Percentiles rank a stretch among this genome's conserved stretches.
phyloP scores from a whole-genome alignment of 257 asterid genomes.

The Hygrophila difformis region DNA sequence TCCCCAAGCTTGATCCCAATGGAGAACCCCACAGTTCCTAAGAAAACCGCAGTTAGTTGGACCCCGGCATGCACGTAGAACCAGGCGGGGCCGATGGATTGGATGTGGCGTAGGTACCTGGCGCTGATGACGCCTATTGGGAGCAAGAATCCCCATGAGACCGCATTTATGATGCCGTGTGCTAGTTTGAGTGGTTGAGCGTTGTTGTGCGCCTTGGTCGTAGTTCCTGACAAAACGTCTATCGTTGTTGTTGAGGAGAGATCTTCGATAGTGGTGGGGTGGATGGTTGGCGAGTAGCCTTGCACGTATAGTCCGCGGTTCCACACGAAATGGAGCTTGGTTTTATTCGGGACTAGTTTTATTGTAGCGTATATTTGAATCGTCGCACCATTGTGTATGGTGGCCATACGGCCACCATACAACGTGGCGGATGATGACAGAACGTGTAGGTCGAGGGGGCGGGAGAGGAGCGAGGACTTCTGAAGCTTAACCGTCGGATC shows the following conservation, averaged over 20 bases:
- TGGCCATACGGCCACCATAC: slow-evolving; percentile 86
- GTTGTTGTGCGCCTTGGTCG: slow-evolving; percentile 26
- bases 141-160: slow-evolving; percentile 77
- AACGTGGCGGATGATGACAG: slow-evolving; percentile 61
- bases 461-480: slow-evolving; percentile 61
- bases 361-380: slow-evolving; percentile 58
- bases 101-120: slow-evolving; percentile 55
- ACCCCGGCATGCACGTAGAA: slow-evolving; percentile 77
- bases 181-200: slow-evolving; percentile 32
- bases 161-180: slow-evolving; percentile 57
- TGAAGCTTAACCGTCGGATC: slow-evolving; percentile 75
- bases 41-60: slow-evolving; percentile 44
- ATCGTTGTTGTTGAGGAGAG: slow-evolving; percentile 62
- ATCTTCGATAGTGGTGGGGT: slow-evolving; percentile 51
- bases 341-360: slow-evolving; percentile 48
- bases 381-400: slow-evolving; percentile 65
- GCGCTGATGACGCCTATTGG: slow-evolving; percentile 71
- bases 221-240: slow-evolving; percentile 51
- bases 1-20: slow-evolving; percentile 70
- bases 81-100: slow-evolving; percentile 61
- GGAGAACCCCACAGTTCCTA: slow-evolving; percentile 73
- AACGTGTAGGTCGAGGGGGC: slow-evolving; percentile 69
- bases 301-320: slow-evolving; percentile 83
- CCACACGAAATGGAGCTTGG: slow-evolving; percentile 73
- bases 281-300: slow-evolving; percentile 92